phyloP scores from a whole-genome alignment of 192 early-diverging fungal species.

The Umbelopsis isabellina region DNA sequence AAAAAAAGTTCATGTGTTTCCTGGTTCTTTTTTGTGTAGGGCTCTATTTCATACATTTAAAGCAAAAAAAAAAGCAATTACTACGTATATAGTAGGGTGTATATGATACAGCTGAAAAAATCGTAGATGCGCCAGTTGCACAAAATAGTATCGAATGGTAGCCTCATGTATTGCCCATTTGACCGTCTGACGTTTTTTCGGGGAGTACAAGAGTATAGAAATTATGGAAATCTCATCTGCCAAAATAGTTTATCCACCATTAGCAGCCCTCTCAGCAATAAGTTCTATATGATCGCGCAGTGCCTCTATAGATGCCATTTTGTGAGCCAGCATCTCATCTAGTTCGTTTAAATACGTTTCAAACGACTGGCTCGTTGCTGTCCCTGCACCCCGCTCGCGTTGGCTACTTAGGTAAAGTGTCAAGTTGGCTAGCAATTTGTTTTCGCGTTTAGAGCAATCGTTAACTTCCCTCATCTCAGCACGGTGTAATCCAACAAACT shows the following conservation, averaged over 20 bases:
- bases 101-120: too few species aligned
- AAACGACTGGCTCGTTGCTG: background rate
- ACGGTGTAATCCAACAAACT: conserved; percentile 67
- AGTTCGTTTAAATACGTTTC: background rate
- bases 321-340: conserved; percentile 7
- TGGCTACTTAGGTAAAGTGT: conserved; percentile 53
- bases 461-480: conserved; percentile 63
- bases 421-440: conserved; percentile 63
- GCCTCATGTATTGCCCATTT: too few species aligned
- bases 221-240: background rate
- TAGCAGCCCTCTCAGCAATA: conserved; percentile 2
- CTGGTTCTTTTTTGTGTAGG: too few species aligned
- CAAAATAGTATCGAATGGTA: too few species aligned
- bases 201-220: too few species aligned
- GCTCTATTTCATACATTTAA: too few species aligned
- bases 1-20: too few species aligned
- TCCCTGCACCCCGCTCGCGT: background rate
- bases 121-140: too few species aligned
- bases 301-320: conserved; percentile 10
- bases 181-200: too few species aligned
- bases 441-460: conserved; percentile 69
- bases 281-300: conserved; percentile 16
- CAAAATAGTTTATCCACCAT: conserved; percentile 13
- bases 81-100: too few species aligned
- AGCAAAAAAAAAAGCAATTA: too few species aligned